phyloP scores from a whole-genome alignment of 2,329 filamentous ascomycete species.

The Nemania diffusa region DNA sequence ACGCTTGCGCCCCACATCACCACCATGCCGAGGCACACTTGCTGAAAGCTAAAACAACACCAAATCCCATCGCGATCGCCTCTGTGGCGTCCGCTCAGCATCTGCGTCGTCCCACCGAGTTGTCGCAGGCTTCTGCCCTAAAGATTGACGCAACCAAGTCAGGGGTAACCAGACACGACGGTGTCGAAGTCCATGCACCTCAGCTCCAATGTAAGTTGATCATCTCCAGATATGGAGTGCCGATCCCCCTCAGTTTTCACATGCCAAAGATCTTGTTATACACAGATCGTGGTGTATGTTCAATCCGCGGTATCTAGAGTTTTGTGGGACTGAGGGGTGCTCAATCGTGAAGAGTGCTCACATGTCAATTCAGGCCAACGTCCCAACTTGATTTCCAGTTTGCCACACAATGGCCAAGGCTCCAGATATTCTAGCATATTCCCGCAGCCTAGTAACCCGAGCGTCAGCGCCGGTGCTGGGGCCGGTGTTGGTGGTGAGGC shows the following conservation, averaged over 20 bases:
- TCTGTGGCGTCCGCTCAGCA: conserved; percentile 45
- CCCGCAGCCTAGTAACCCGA: conserved; percentile 44
- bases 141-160: conserved; percentile 42
- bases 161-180: conserved; percentile 39
- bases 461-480: conserved; percentile 43
- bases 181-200: conserved; percentile 57
- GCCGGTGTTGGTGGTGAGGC: conserved; percentile 45
- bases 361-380: conserved; percentile 49
- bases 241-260: conserved; percentile 39
- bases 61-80: conserved; percentile 51
- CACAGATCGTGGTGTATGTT: conserved; percentile 13
- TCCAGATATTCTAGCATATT: conserved; percentile 49
- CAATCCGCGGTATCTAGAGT: conserved; percentile 7
- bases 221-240: conserved; percentile 22
- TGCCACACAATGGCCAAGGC: conserved; percentile 45
- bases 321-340: conserved; percentile 8
- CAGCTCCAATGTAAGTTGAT: conserved; percentile 60
- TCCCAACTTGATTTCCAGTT: conserved; percentile 45
- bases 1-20: conserved; percentile 38
- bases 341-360: conserved; percentile 42
- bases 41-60: conserved; percentile 50
- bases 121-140: conserved; percentile 41
- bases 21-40: conserved; percentile 57
- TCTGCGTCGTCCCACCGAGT: conserved; percentile 42
- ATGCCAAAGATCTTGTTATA: conserved; percentile 39